Conservation (phyloP, 208 protist species). For the Trypanosoma theileri region DNA sequence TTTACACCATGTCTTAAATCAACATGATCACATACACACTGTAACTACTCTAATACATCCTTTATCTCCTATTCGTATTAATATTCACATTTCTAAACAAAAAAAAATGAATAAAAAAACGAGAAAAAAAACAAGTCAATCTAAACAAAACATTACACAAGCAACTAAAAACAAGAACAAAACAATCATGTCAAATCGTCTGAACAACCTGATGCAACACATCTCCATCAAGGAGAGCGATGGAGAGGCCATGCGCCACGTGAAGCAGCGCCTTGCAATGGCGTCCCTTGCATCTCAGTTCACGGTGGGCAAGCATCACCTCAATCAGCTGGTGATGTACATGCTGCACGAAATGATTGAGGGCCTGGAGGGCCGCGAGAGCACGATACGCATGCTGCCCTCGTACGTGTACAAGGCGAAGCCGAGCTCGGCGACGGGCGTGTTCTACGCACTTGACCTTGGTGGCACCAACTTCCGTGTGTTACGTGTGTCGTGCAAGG, state of each 20-base stretch:
- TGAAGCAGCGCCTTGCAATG: slow-evolving; percentile 77
- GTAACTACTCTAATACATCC: too few relatives aligned
- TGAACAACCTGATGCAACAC: slow-evolving; percentile 81
- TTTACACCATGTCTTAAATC: too few relatives aligned
- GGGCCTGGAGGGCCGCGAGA: slow-evolving; percentile 70
- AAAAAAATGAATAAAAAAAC: not conserved
- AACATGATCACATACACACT: too few relatives aligned
- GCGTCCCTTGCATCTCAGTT: slow-evolving; percentile 71
- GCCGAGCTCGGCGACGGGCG: slow-evolving; percentile 51
- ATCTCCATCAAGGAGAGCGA: slow-evolving; percentile 63
- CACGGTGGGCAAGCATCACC: slow-evolving; percentile 45
- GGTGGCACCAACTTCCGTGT: slow-evolving; percentile 92
- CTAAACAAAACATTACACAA: not conserved
- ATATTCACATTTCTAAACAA: not conserved
- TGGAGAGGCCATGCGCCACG: slow-evolving; percentile 55
- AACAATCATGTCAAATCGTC: slow-evolving; percentile 55
- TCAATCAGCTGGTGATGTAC: slow-evolving; percentile 72
- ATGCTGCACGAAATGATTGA: slow-evolving; percentile 86
- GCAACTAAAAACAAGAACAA: not conserved
- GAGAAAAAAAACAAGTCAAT: slow-evolving; percentile 8
- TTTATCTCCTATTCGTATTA: not conserved
- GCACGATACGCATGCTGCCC: slow-evolving; percentile 85
- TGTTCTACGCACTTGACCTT: slow-evolving; percentile 90
- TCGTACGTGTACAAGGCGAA: slow-evolving; percentile 79
- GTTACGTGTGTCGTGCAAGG: slow-evolving; percentile 57